A percentile compares a stretch with the other conserved stretches of the same genome.
phyloP scores from a whole-genome alignment of 116 monocot genomes.

The Posidonia oceanica region DNA sequence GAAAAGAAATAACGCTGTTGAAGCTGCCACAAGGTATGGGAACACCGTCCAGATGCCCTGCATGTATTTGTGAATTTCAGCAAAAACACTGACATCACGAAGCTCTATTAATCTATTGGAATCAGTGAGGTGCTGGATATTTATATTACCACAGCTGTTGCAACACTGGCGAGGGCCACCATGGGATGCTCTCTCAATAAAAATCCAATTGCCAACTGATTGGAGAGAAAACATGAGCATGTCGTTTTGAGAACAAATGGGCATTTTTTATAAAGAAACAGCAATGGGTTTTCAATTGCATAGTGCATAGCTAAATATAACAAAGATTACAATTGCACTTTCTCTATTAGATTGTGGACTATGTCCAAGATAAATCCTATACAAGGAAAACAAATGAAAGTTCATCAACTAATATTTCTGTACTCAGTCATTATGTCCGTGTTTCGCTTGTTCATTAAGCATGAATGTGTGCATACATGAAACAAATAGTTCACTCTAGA shows the following conservation, averaged over 20 bases:
- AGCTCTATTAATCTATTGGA: background rate
- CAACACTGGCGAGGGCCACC: slow-evolving; percentile 69
- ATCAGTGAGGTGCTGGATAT: background rate
- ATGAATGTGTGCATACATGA: too few species aligned
- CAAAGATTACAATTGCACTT: too few species aligned
- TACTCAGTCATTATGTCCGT: too few species aligned
- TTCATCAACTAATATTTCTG: too few species aligned
- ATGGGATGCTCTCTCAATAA: slow-evolving; percentile 67
- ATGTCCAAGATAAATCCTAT: too few species aligned
- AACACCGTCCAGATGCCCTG: slow-evolving; percentile 82
- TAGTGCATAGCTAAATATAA: background rate
- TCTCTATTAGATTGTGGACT: too few species aligned
- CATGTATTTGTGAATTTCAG: background rate
- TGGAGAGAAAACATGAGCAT: background rate
- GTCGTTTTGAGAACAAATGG: background rate
- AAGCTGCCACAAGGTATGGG: slow-evolving; percentile 58
- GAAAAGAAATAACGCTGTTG: slow-evolving; percentile 52
- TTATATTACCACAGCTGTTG: slow-evolving; percentile 64
- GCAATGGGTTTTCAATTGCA: background rate
- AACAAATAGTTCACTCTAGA: too few species aligned
- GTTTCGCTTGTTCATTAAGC: too few species aligned
- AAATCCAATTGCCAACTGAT: slow-evolving; percentile 60
- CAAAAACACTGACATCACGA: background rate
- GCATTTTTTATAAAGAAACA: background rate
- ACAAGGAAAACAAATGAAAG: too few species aligned